Conservation (phyloP, 257 asterid genomes). For the Ajuga chamaepitys region DNA sequence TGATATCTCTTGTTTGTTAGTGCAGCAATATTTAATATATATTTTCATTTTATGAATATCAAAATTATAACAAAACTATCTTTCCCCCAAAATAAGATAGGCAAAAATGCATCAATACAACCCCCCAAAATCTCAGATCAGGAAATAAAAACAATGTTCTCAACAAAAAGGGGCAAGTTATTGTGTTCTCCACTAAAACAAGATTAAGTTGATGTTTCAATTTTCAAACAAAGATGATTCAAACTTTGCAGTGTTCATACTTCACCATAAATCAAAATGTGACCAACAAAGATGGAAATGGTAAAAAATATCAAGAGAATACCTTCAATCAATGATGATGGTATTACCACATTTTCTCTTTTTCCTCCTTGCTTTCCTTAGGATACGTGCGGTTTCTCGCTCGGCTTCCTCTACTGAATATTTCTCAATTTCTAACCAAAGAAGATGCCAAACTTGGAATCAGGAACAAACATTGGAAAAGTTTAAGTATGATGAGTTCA, state of each 20-base stretch:
- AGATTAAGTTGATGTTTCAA: too few relatives aligned
- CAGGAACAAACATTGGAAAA: not conserved
- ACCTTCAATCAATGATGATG: conserved; percentile 70
- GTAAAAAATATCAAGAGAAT: not conserved
- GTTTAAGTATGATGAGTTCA: not conserved
- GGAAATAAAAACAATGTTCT: too few relatives aligned
- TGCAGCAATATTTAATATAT: too few relatives aligned
- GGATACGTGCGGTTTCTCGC: conserved; percentile 60
- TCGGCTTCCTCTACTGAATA: conserved; percentile 40
- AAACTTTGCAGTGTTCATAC: not conserved
- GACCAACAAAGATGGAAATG: not conserved
- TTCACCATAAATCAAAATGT: not conserved
- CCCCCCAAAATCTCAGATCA: too few relatives aligned
- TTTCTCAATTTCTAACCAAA: conserved; percentile 25
- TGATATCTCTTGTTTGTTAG: too few relatives aligned
- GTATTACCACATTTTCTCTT: conserved; percentile 65
- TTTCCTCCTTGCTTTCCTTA: conserved; percentile 79
- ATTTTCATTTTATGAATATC: too few relatives aligned
- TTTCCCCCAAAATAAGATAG: too few relatives aligned
- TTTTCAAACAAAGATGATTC: not conserved
- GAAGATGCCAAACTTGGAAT: conserved; percentile 7
- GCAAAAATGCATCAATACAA: too few relatives aligned
- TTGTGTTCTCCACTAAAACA: too few relatives aligned
- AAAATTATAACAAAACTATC: too few relatives aligned
- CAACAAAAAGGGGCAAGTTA: too few relatives aligned